A percentile compares a stretch with the other conserved stretches of the same genome.
These are phyloP conservation scores for Candida parachauliodes DNA, from an alignment of 805 yeast genomes.

Conservation along the genomic window DNA sequence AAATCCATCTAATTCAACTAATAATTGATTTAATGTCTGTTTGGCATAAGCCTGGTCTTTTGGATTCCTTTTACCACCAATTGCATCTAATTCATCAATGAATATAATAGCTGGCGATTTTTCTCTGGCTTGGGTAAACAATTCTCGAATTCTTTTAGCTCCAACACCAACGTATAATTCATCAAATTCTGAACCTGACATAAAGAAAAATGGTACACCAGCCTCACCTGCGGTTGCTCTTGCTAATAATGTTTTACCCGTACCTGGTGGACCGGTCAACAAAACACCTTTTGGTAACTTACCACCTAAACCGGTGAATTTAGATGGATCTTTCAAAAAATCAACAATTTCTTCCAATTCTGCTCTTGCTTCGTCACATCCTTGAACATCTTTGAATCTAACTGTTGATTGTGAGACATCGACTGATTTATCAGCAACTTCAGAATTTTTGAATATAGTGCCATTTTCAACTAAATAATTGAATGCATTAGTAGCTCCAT, in stretches of 20 bases:
- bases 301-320: slow-evolving; percentile 95
- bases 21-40: slow-evolving; percentile 91
- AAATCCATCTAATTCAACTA: slow-evolving; percentile 95
- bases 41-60: slow-evolving; percentile 97
- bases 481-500: slow-evolving; percentile 76
- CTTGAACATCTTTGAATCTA: slow-evolving; percentile 88
- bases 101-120: slow-evolving; percentile 96
- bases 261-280: slow-evolving; percentile 98
- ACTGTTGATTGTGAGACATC: slow-evolving; percentile 85
- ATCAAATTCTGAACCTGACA: slow-evolving; percentile 98
- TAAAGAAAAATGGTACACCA: slow-evolving; percentile 96
- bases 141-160: slow-evolving; percentile 94
- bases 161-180: slow-evolving; percentile 99
- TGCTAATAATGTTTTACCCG: slow-evolving; percentile 95
- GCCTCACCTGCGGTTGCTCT: slow-evolving; percentile 99
- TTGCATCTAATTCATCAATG: slow-evolving; percentile 97
- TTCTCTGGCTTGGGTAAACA: slow-evolving; percentile 88
- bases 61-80: slow-evolving; percentile 97
- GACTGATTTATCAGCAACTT: slow-evolving; percentile 70
- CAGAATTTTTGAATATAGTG: slow-evolving; percentile 71
- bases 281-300: slow-evolving; percentile 96
- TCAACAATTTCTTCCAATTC: slow-evolving; percentile 98
- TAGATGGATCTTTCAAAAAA: slow-evolving; percentile 91
- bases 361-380: slow-evolving; percentile 97
- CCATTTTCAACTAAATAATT: slow-evolving; percentile 79